Base-by-base conservation (phyloP, 2,329 filamentous ascomycete genomes). In the Pseudogymnoascus sp. region DNA sequence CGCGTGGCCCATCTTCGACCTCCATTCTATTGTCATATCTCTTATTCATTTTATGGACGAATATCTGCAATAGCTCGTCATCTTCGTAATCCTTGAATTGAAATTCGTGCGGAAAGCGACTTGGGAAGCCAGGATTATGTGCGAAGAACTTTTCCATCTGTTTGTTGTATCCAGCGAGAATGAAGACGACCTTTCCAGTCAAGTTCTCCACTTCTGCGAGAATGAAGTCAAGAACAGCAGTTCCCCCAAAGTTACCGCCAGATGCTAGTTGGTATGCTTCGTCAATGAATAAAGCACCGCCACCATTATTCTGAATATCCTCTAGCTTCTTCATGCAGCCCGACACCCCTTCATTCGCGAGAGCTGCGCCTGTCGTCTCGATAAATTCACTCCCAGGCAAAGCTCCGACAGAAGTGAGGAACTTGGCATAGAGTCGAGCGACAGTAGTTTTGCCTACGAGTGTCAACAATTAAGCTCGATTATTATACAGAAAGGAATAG, bases 401-500 rank as follows among this genome's bases (percentile, higher is more conserved):
- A 39, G 37, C 37, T 6, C 37, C 37, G 37, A 39, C 37, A 39
- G 37, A 39, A n/a, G 37, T 14, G 14, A 16, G 14, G 5, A 16
- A 39, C 14, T 16, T 39, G 42, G 59, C 57, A 64, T 89, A 91
- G 0, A 89, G 73, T 0, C 88, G 80, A 1, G 88, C 89, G 0
- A 92, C 85, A 0, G 88, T 92, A 0, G 89, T 93, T 74, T 68
- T 74, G 81, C 86, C 87, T 62, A 34, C 10, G 10, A 34, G 8
- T 34, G 31, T 34, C 31, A 34, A 34, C 10, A 34, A 34, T 34
- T 34, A 10, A 34, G 31, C 31, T 34, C 10, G 31, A 34, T 34
- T 34, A 34, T 12, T 34, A 34, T 34, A 34, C 31, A 11, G 10
- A 34, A 34, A 11, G 31, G 10, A 34, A 34, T 34, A 34, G 10